Evolutionary conservation across 768 basidiomycete species (phyloP).

Genomic region (Amanita jacksonii): DNA sequence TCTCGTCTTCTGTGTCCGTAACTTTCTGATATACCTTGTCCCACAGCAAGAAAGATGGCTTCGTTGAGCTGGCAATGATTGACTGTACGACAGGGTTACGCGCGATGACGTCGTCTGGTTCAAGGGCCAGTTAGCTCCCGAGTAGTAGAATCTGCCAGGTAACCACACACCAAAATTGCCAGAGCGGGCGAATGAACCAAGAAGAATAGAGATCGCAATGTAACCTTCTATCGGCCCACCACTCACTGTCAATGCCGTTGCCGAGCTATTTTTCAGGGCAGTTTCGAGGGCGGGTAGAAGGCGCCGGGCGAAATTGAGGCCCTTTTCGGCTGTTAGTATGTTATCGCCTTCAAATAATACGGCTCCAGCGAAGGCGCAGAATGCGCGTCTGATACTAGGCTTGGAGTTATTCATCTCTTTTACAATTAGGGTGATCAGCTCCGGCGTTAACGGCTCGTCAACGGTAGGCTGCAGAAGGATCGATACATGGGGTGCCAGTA

Average conservation of each 20-base stretch:
- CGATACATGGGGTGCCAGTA: slow-evolving; percentile 51
- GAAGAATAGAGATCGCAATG: slow-evolving; percentile 56
- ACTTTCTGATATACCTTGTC: slow-evolving; percentile 82
- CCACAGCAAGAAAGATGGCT: slow-evolving; percentile 81
- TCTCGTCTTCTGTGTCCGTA: slow-evolving; percentile 48
- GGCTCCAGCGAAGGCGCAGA: slow-evolving; percentile 51
- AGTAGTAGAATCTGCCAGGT: background rate
- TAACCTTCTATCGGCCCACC: slow-evolving; percentile 81
- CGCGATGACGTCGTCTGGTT: slow-evolving; percentile 39
- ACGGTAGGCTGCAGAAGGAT: slow-evolving; percentile 31
- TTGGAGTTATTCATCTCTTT: slow-evolving; percentile 72
- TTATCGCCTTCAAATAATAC: slow-evolving; percentile 42
- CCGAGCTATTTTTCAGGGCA: slow-evolving; percentile 54
- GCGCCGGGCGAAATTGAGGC: slow-evolving; percentile 40
- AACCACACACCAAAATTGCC: slow-evolving; percentile 42
- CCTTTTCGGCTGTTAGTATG: slow-evolving; percentile 30
- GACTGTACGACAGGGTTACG: slow-evolving; percentile 38
- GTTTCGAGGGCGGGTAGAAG: slow-evolving; percentile 58
- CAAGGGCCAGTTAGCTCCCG: slow-evolving; percentile 6
- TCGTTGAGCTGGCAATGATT: slow-evolving; percentile 40
- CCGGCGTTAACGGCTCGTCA: slow-evolving; percentile 31
- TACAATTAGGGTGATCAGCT: slow-evolving; percentile 38
- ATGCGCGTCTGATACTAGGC: slow-evolving; percentile 45
- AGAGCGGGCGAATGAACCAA: slow-evolving; percentile 48
- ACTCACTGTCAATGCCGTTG: slow-evolving; percentile 47